Base-by-base conservation (phyloP, 768 basidiomycete genomes). In the Nidula microcarpa region DNA sequence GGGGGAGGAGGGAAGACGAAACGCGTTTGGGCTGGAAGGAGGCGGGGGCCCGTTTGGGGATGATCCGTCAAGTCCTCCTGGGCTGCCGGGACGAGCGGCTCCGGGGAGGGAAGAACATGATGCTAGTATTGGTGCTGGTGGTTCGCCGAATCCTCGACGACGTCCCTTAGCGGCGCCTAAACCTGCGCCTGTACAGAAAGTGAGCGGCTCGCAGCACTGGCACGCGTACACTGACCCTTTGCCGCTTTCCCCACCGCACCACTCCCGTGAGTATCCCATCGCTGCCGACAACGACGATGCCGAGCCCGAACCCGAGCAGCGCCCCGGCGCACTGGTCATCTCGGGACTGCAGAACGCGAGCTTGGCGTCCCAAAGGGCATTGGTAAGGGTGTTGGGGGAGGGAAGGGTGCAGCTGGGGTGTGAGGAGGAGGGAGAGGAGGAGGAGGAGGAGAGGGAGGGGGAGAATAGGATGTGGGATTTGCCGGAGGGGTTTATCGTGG, bases 281-380 rank as follows among this genome's bases (percentile, higher is more conserved):
- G 23, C 23, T 4, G 23, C 23, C 23, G 23, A 30, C 23, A 30
- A 30, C 23, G 61, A 16, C 55, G 55, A 36, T 56, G 58, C 47
- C 53, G 58, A 14, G 36, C 23, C 23, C 4, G 23, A 30, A 30
- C 23, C 23, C 23, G 23, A 30, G 23, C 23, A 30, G 56, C 58
- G 14, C 56, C 53, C 18, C 55, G 53, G 74, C 47, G 88, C 81
- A 2, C 67, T 91, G 2, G 85, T 91, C 3, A 64, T 89, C 6
- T 81, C 87, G 2, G 86, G 87, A 0, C 74, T 92, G n/a, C 89
- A 91, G 61, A 67, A 84, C 60, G 76, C 83, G 1, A 72, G 68
- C 46, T 53, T 75, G 11, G 62, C 75, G 1, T 79, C 79, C 5
- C 90, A 91, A 60, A 72, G 82, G 34, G 75, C 84, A 2, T 67